These are phyloP conservation scores for Betula pendula DNA, from an alignment of 306 rosid genomes.

Conservation along the genomic window DNA sequence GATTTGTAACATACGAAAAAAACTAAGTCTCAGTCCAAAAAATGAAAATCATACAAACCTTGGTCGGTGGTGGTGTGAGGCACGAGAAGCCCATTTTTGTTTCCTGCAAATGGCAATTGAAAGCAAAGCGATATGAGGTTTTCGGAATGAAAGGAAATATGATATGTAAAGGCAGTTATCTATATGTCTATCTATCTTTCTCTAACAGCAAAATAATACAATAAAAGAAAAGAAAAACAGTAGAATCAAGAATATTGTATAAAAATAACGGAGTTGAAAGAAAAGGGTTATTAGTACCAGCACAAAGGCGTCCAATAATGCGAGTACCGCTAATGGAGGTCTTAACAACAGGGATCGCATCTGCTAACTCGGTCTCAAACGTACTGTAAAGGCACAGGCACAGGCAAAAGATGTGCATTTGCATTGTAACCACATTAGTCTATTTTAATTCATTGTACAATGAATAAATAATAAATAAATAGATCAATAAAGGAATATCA, in stretches of 20 bases:
- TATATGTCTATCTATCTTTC: background rate
- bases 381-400: conserved; percentile 39
- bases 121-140: conserved; percentile 10
- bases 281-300: conserved; percentile 46
- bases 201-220: background rate
- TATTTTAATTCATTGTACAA: background rate
- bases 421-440: conserved; percentile 3
- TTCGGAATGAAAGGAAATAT: background rate
- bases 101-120: conserved; percentile 47
- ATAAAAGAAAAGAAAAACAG: background rate
- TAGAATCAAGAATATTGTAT: background rate
- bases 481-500: background rate
- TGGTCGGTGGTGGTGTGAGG: conserved; percentile 96
- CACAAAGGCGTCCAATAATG: conserved; percentile 90
- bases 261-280: background rate
- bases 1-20: no score
- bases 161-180: background rate
- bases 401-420: no score
- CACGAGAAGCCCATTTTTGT: conserved; percentile 92
- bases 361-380: conserved; percentile 79
- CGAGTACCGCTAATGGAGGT: conserved; percentile 87
- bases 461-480: background rate
- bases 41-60: conserved; percentile 36
- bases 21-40: background rate
- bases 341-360: conserved; percentile 80